Percentiles rank a stretch among this genome's conserved stretches.
phyloP scores from a whole-genome alignment of 106 monocot species.

The Dioscorea dumetorum region DNA sequence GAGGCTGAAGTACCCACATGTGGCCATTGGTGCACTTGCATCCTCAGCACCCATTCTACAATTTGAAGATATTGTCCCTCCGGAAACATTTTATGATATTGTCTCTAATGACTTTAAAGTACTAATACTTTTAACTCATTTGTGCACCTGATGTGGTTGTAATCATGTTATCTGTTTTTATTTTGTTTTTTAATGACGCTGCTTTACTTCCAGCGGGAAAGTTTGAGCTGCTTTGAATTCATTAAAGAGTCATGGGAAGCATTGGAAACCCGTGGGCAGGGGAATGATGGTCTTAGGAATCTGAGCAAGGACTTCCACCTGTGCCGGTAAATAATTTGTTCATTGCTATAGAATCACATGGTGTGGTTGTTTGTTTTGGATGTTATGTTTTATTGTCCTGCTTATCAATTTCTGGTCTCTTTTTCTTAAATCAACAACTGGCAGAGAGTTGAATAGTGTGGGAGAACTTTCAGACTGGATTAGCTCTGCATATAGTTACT shows the following conservation, averaged over 20 bases:
- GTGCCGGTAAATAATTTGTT: slow-evolving; percentile 48
- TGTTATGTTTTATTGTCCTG: slow-evolving; percentile 1
- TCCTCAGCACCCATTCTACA: slow-evolving; percentile 96
- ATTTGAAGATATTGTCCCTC: slow-evolving; percentile 79
- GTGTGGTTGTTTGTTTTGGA: not conserved
- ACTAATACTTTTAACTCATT: not conserved
- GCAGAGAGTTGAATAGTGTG: slow-evolving; percentile 54
- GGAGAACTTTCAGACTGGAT: slow-evolving; percentile 79
- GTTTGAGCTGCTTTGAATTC: slow-evolving; percentile 63
- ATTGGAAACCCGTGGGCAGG: slow-evolving; percentile 40
- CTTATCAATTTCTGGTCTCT: not conserved
- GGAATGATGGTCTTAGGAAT: slow-evolving; percentile 41
- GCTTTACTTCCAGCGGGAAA: slow-evolving; percentile 63
- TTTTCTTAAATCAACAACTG: not conserved
- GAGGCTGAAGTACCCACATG: slow-evolving; percentile 87
- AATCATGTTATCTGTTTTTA: not conserved
- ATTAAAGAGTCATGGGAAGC: slow-evolving; percentile 86
- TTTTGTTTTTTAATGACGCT: not conserved
- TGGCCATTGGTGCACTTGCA: slow-evolving; percentile 89
- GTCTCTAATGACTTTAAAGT: slow-evolving; percentile 90
- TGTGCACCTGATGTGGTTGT: not conserved
- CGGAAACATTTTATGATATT: slow-evolving; percentile 71
- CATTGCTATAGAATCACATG: not conserved
- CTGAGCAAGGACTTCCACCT: slow-evolving; percentile 59
- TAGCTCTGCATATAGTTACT: slow-evolving; percentile 75